phyloP scores from a whole-genome alignment of 768 basidiomycete species.

The Amanita muscaria region DNA sequence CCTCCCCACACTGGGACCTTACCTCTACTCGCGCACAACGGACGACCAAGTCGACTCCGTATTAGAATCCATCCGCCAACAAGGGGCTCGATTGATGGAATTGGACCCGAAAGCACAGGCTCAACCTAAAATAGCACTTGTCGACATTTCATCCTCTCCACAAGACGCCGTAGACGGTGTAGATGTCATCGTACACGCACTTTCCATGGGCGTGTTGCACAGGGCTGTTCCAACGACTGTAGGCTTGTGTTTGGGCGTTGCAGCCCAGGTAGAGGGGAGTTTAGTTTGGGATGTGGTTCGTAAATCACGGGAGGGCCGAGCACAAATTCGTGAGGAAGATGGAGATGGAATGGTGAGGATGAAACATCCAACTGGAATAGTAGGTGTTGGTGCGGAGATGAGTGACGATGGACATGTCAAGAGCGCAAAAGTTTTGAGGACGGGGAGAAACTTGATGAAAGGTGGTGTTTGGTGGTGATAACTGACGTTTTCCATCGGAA shows the following conservation, averaged over 20 bases:
- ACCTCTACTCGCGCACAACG: no score
- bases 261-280: conserved; percentile 44
- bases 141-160: conserved; percentile 28
- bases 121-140: conserved; percentile 62
- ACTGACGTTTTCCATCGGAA: no score
- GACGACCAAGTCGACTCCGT: no score
- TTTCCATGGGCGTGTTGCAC: conserved; percentile 67
- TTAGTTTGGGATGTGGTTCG: conserved; percentile 42
- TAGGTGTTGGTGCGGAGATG: conserved; percentile 58
- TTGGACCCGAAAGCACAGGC: conserved; percentile 54
- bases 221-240: conserved; percentile 70
- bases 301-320: conserved; percentile 16
- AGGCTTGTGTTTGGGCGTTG: conserved; percentile 60
- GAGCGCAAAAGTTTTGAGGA: conserved; percentile 58
- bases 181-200: conserved; percentile 48
- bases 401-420: conserved; percentile 34
- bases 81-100: conserved; percentile 52
- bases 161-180: conserved; percentile 22
- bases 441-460: conserved; percentile 63
- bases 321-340: conserved; percentile 12
- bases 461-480: conserved; percentile 58
- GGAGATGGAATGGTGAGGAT: conserved; percentile 34
- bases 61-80: conserved; percentile 46
- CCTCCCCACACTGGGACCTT: conserved; percentile 31
- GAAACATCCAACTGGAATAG: conserved; percentile 56